A percentile compares a stretch with the other conserved stretches of the same genome.
These are phyloP conservation scores for Aspergillus heteromorphus DNA, from an alignment of 495 filamentous ascomycete species.

Conservation along the genomic window DNA sequence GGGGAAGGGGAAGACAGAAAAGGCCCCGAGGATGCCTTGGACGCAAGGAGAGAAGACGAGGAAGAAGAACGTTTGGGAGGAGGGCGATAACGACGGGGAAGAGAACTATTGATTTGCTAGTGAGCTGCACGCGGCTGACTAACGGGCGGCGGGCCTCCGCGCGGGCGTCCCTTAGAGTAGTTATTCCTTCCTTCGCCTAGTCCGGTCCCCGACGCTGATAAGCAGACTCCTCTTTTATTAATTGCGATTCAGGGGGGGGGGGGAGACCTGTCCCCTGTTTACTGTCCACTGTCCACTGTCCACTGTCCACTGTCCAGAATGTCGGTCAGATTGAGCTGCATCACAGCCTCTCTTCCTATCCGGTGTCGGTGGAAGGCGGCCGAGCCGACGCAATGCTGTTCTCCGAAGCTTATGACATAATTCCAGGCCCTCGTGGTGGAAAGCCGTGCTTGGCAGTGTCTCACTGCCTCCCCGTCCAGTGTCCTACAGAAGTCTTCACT, in stretches of 20 bases:
- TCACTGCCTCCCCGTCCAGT: no score
- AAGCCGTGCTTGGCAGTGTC: not conserved
- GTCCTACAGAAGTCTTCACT: no score
- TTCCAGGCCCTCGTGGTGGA: not conserved
- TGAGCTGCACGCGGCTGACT: slow-evolving; percentile 1
- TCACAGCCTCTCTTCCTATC: not conserved
- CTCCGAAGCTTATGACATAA: not conserved
- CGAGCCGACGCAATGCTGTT: not conserved
- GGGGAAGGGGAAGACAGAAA: slow-evolving; percentile 1
- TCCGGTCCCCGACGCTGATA: not conserved
- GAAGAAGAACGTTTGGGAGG: not conserved
- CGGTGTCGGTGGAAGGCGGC: not conserved
- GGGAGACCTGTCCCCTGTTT: not conserved
- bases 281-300: no score
- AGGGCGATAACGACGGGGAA: not conserved
- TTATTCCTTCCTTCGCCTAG: no score
- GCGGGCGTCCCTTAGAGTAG: no score
- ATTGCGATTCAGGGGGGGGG: not conserved
- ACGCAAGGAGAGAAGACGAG: slow-evolving; percentile 2
- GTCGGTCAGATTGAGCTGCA: not conserved
- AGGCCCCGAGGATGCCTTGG: not conserved
- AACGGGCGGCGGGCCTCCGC: slow-evolving; percentile 1
- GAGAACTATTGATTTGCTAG: not conserved
- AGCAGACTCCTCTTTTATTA: not conserved
- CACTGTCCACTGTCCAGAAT: not conserved